Evolutionary conservation across 2,329 filamentous ascomycete genomes (phyloP), one percentile per base, ranked within the genome.

Genomic region (Fusarium solani-melongenae): DNA sequence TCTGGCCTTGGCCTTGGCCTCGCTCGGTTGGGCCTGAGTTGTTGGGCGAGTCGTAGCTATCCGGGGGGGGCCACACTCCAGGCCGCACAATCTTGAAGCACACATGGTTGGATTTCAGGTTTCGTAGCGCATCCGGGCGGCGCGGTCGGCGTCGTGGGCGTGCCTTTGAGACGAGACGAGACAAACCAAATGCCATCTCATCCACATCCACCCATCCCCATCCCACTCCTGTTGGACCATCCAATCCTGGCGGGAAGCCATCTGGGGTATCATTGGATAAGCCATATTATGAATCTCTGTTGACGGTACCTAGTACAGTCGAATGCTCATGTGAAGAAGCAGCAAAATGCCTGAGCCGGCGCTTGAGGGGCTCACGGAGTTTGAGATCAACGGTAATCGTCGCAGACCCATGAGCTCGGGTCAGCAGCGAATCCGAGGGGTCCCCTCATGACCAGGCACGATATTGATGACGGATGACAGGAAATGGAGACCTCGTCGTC

Each of bases 161-260:
- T 56, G 53, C 15, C 44, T 66, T 57, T 53, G 64, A 67, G 73
- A 66, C 70, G 51, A 71, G 67, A 73, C 57, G 67, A 68, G 51
- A 56, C 49, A 68, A 66, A 67, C 57, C 53, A 73, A 58, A 62
- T 62, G 51, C 66, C 62, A 61, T 71, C 44, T 59, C 64, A 72
- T 65, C 44, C 44, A 70, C 51, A 71, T 59, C 56, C 62, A 75
- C 63, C 61, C n/a, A 44, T 49, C 44, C 60, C 63, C 17, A 44
- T 49, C 44, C 44, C 44, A 49, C 27, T 27, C 24, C 22, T 15
- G 58, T 66, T 73, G 53, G 55, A 56, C 65, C 20, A 20, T 22
- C 10, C 22, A 33, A 59, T 36, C 51, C 55, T 58, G 59, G 55
- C 53, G 56, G 49, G 41, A 68, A 49, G 34, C 34, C 44, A 62